Evolutionary conservation across 2,329 filamentous ascomycete species (phyloP), one percentile per base, ranked within the genome.

Genomic region (Aspergillus neoniger): DNA sequence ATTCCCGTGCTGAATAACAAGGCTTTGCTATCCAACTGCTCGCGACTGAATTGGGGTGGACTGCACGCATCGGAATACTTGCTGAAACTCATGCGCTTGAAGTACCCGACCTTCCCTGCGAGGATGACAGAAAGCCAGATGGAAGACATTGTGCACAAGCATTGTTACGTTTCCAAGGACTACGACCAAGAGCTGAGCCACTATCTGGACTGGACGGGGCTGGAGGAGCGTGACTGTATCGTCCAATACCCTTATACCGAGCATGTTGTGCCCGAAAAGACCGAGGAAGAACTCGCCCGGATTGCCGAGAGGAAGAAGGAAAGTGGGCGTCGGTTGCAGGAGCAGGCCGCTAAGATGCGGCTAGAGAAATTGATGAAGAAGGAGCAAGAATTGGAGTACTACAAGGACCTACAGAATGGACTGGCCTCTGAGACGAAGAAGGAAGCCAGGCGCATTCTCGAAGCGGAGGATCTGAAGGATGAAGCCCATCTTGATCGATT

Each of bases 321-420:
- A 77, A 95, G 92, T 67, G 95, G 95, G 0, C 85, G 95, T 65
- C 85, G 96, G 49, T 74, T 99, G 25, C 95, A 99, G 75, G 92
- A 97, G 70, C 95, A 99, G 76, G 95, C 95, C 0, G 94, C 94
- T 9, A 98, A 96, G 77, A 96, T 97, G 92, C 89, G 95, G 7
- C 81, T 99, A 0, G 95, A 99, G 66, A 96, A 96, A 70, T 82
- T 99, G 50, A 91, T 98, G 74, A 91, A 91, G 72, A 99, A 99
- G 77, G 95, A 99, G 77, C 88, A 96, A 72, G 93, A 98, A 73
- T 80, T 98, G 1, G 93, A 96, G 68, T 97, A 96, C 76, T 97
- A 93, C 81, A 92, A 92, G 72, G 86, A 92, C 61, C 80, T 99
- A 4, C 92, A 96, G 71, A 76, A 81, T 36, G 87, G 86, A 64